Evolutionary conservation across 306 rosid genomes (phyloP), one percentile per base, ranked within the genome.

Genomic region (Glycine tomentella): DNA sequence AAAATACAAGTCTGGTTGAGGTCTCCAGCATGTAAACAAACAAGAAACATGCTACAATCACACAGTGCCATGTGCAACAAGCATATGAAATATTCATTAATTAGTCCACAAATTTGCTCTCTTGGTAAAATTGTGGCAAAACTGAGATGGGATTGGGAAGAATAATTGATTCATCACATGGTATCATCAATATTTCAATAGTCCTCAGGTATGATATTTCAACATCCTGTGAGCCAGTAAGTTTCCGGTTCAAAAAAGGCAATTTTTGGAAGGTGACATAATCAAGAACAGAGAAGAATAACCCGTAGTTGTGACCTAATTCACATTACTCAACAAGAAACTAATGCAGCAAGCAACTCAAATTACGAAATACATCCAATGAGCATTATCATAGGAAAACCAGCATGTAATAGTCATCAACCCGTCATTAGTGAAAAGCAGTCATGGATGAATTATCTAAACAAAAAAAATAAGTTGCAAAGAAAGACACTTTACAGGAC

Each of bases 401-500:
- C 62, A 65, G 74, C 58, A 72, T 67, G 45, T 64, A 71, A 75
- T 83, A 38, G 38, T 83, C 36, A 53, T 14, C 67, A 36, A 36
- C 5, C 40, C 40, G 3, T 36, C 5, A 76, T 9, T 38, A 16
- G 10, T 48, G 68, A 53, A 38, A 62, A 76, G 31, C 48, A 69
- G 1, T 69, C 7, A 34, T 4, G 4, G 64, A 16, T 65, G 63
- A 72, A 15, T 56, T 52, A 51, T 70, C 40, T 52, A 51, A 25
- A 49, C 67, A 20, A 46, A 64, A 64, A 64, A 38, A 34, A 53
- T n/a, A 64, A 77, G 80, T 50, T 68, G 50, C 56, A 75, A 36
- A 78, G 82, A 53, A 86, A 64, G 87, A 77, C 38, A 72, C 80
- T 45, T 86, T 89, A 96, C 99, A 57, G 91, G 79, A 89, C 87